Base-by-base conservation (phyloP, 202 grass and related monocot species). In the Panicum virgatum region DNA sequence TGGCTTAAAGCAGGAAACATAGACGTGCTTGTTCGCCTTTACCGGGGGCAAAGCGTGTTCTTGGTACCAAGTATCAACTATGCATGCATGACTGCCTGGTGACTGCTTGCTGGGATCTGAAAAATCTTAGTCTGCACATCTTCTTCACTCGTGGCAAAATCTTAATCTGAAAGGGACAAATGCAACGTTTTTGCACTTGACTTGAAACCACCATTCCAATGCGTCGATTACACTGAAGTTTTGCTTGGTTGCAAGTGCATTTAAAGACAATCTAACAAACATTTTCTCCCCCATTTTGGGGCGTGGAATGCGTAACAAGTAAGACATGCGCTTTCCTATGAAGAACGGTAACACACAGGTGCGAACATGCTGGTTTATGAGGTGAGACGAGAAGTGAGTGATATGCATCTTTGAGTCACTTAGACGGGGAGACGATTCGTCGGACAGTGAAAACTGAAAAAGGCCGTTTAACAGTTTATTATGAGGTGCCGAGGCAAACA, bases 1-100 rank as follows among this genome's bases (percentile, higher is more conserved):
- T 81, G 53, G 53, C 53, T 72, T 81, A 69, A 81, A 81, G n/a
- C n/a, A n/a, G 52, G 69, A 72, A 59, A 18, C 66, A 60, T 68
- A 22, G 48, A 27, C 37, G 63, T 42, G 47, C 62, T 13, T 68
- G 77, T 25, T 51, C n/a, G 30, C 47, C 62, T 79, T 65, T 64
- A 67, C 42, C 77, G 23, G 32, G 32, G 62, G 46, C 45, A 66
- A 4, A 4, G 45, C 30, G 62, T 66, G 12, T 67, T 66, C 62
- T 42, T 56, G 62, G 29, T 25, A 78, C 43, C 60, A 64, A 20
- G 4, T n/a, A n/a, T n/a, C n/a, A n/a, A n/a, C n/a, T n/a, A n/a
- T n/a, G n/a, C 6, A 39, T 8, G 30, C 51, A 52, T 37, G 18
- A 79, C 61, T 36, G 60, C 4, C 19, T 44, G 42, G 34, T 63